Evolutionary conservation across 2,329 filamentous ascomycete species (phyloP).

Genomic region (Zelopaecilomyces penicillatus): DNA sequence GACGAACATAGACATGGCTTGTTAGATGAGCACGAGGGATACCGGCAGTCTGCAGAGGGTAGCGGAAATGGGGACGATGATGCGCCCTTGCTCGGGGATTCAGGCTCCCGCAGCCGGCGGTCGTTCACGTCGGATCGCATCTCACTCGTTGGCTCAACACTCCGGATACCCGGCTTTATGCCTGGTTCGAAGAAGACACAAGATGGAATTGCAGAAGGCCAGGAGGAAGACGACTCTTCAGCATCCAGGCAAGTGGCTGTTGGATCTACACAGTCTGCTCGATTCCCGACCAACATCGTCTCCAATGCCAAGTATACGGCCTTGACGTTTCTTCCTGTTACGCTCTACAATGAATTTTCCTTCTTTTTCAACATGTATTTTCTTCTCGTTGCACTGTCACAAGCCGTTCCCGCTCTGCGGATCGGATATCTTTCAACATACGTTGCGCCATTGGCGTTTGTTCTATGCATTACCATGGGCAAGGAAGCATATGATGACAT

Average conservation of each 20-base stretch:
- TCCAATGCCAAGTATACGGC: constrained; percentile 98
- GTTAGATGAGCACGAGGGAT: constrained; percentile 52
- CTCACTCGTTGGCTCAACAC: constrained; percentile 32
- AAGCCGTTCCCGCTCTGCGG: constrained; percentile 78
- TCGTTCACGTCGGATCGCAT: constrained; percentile 22
- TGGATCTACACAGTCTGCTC: constrained; percentile 61
- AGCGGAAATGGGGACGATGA: constrained; percentile 59
- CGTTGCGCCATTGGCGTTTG: constrained; percentile 83
- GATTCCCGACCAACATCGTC: constrained; percentile 82
- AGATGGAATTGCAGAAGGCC: constrained; percentile 37
- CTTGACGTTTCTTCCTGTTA: constrained; percentile 86
- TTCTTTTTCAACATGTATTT: constrained; percentile 99
- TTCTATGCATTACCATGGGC: constrained; percentile 82
- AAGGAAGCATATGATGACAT: constrained; percentile 97
- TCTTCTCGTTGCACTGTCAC: constrained; percentile 85
- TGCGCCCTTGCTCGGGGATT: constrained; percentile 57
- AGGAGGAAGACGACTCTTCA: constrained; percentile 53
- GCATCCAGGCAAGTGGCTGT: constrained; percentile 69
- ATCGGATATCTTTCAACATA: constrained; percentile 96
- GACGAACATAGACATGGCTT: constrained; percentile 61
- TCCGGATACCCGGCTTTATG: constrained; percentile 63
- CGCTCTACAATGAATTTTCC: constrained; percentile 96
- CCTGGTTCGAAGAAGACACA: constrained; percentile 30
- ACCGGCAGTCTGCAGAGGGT: constrained; percentile 49
- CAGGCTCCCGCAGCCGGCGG: constrained; percentile 17